phyloP scores from a whole-genome alignment of 441 rosid genomes.

The Bocquillonia castaneifolia region DNA sequence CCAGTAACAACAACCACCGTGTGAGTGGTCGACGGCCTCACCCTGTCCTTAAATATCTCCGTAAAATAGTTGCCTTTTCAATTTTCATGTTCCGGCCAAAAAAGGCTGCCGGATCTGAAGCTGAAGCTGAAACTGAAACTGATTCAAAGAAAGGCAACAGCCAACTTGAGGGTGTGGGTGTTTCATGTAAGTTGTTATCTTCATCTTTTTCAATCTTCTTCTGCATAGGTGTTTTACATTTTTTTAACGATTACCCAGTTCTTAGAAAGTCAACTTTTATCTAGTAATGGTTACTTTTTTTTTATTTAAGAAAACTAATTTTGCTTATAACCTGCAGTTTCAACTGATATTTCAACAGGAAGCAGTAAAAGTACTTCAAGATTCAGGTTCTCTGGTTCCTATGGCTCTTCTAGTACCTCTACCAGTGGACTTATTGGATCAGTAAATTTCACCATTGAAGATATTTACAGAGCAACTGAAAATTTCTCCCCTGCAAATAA shows the following conservation, averaged over 20 bases:
- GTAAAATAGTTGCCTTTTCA: constrained; percentile 44
- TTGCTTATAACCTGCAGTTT: constrained; percentile 34
- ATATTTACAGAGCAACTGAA: constrained; percentile 62
- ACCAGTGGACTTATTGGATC: constrained; percentile 37
- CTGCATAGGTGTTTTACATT: too few species aligned
- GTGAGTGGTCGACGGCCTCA: constrained; percentile 17
- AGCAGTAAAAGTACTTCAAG: constrained; percentile 41
- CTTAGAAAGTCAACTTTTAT: not conserved
- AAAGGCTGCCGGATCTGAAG: constrained; percentile 25
- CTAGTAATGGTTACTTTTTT: not conserved
- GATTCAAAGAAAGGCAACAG: constrained; percentile 16
- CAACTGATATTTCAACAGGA: constrained; percentile 49
- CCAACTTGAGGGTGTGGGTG: constrained; percentile 26
- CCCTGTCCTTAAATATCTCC: constrained; percentile 29
- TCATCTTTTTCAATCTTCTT: not conserved
- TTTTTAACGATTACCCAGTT: too few species aligned
- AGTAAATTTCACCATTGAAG: constrained; percentile 46
- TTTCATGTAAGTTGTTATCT: constrained; percentile 49
- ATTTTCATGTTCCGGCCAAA: constrained; percentile 25
- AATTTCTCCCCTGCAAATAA: constrained; percentile 58
- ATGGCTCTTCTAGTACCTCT: constrained; percentile 43
- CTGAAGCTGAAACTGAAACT: constrained; percentile 4
- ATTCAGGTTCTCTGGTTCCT: constrained; percentile 37
- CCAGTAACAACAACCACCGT: constrained; percentile 5
- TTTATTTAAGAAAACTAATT: constrained; percentile 15